These are phyloP conservation scores for Moniliophthora roreri DNA, from an alignment of 1,284 basidiomycete genomes.

Conservation along the genomic window DNA sequence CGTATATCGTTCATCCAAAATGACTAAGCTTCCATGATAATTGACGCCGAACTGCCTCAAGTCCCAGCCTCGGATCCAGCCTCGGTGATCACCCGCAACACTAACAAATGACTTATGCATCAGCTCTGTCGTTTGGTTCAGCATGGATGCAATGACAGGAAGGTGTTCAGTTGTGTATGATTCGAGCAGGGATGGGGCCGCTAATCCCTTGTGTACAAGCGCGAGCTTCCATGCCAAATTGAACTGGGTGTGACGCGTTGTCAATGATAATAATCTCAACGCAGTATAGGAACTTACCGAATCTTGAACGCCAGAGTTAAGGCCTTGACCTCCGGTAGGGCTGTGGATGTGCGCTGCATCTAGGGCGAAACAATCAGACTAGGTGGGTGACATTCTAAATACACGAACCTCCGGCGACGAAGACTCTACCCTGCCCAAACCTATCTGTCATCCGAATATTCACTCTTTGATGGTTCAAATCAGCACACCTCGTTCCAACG, in stretches of 20 bases:
- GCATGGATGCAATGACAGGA: constrained; percentile 39
- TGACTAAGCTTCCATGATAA: constrained; percentile 30
- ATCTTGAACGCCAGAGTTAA: constrained; percentile 41
- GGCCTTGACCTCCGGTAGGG: constrained; percentile 36
- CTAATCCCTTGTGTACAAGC: constrained; percentile 31
- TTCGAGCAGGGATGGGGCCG: constrained; percentile 29
- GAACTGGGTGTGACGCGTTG: constrained; percentile 21
- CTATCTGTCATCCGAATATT: constrained; percentile 9
- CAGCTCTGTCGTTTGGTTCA: constrained; percentile 21
- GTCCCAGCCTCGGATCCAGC: constrained; percentile 6
- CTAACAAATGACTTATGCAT: constrained; percentile 11
- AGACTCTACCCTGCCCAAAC: constrained; percentile 12
- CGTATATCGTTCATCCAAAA: constrained; percentile 5
- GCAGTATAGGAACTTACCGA: constrained; percentile 21
- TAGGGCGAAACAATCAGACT: constrained; percentile 10
- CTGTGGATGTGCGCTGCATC: constrained; percentile 30
- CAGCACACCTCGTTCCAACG: too few species aligned
- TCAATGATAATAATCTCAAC: background rate
- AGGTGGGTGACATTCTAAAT: background rate
- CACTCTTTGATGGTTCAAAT: background rate
- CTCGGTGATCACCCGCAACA: constrained; percentile 1
- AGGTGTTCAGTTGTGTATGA: constrained; percentile 35
- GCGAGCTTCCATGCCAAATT: constrained; percentile 44
- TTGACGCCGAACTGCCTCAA: constrained; percentile 30
- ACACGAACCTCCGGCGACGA: constrained; percentile 14